phyloP scores from a whole-genome alignment of 148 eudicot genomes.

The Silene latifolia region DNA sequence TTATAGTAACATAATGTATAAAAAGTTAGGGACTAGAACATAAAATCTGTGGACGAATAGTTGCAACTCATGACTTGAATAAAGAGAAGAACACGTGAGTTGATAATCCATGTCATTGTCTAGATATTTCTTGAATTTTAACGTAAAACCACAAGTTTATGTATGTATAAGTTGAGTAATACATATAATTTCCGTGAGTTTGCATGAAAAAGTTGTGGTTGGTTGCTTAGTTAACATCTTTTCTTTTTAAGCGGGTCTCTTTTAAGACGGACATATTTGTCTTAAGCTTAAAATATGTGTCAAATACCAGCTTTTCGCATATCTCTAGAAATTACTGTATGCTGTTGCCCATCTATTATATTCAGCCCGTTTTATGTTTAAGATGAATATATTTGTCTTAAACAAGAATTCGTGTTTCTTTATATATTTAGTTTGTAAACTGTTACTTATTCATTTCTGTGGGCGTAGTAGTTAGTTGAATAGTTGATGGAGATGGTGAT shows the following conservation, averaged over 20 bases:
- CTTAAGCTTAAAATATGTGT: too few species aligned
- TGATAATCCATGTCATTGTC: conserved; percentile 18
- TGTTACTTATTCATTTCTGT: background rate
- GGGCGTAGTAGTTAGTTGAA: background rate
- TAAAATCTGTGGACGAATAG: conserved; percentile 17
- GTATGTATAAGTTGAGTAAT: conserved; percentile 9
- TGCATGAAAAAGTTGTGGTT: conserved; percentile 16
- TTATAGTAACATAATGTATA: conserved; percentile 12
- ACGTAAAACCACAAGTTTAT: conserved; percentile 18
- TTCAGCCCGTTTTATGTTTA: too few species aligned
- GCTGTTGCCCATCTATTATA: too few species aligned
- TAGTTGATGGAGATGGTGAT: too few species aligned
- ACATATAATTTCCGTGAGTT: conserved; percentile 13
- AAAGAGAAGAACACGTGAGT: conserved; percentile 11
- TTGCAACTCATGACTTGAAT: conserved; percentile 1
- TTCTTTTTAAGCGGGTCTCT: too few species aligned
- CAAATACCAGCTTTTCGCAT: too few species aligned
- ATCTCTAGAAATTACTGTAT: too few species aligned
- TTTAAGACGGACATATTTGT: too few species aligned
- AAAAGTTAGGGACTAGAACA: conserved; percentile 4
- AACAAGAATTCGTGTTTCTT: too few species aligned
- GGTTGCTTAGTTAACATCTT: background rate
- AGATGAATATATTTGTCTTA: too few species aligned
- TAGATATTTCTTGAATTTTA: conserved; percentile 25
- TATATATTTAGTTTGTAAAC: background rate